Percentiles rank a stretch among this genome's conserved stretches.
Conservation (phyloP, 495 filamentous ascomycete genomes). For the Parathielavia appendiculata region DNA sequence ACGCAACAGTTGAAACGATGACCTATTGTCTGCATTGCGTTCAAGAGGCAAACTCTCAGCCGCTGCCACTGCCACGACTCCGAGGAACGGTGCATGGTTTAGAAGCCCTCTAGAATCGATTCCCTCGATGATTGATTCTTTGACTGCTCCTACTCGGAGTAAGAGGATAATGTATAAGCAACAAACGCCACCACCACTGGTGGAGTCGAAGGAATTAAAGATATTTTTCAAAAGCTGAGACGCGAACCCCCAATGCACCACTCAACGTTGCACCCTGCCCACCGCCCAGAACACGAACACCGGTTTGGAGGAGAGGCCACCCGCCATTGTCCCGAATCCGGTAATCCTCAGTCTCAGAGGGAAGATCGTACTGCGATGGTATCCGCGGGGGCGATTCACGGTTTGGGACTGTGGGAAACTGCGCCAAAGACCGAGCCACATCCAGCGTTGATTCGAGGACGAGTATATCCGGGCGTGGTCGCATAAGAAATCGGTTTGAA, state of each 20-base stretch:
- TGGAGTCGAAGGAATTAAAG: conserved; percentile 4
- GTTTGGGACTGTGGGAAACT: too few relatives aligned
- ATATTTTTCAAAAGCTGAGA: conserved; percentile 4
- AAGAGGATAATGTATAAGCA: background rate
- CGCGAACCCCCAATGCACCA: background rate
- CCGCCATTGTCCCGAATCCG: background rate
- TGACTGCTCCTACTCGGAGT: background rate
- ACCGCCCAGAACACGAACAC: background rate
- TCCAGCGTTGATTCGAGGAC: background rate
- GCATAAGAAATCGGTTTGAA: conserved; percentile 1
- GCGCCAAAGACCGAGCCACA: background rate
- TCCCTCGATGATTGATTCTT: conserved; percentile 2
- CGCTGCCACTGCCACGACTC: background rate
- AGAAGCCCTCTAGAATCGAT: background rate
- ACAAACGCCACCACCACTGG: conserved; percentile 2
- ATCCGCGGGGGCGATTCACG: background rate
- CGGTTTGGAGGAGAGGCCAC: background rate
- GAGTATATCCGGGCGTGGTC: background rate
- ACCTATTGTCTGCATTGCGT: background rate
- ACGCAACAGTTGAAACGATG: background rate
- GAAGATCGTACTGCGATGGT: background rate
- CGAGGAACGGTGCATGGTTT: background rate
- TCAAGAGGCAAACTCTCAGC: background rate
- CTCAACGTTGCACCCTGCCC: background rate
- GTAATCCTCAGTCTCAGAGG: background rate